These are phyloP conservation scores for Colletotrichum camelliae DNA, from an alignment of 2,329 filamentous ascomycete genomes.

Conservation along the genomic window DNA sequence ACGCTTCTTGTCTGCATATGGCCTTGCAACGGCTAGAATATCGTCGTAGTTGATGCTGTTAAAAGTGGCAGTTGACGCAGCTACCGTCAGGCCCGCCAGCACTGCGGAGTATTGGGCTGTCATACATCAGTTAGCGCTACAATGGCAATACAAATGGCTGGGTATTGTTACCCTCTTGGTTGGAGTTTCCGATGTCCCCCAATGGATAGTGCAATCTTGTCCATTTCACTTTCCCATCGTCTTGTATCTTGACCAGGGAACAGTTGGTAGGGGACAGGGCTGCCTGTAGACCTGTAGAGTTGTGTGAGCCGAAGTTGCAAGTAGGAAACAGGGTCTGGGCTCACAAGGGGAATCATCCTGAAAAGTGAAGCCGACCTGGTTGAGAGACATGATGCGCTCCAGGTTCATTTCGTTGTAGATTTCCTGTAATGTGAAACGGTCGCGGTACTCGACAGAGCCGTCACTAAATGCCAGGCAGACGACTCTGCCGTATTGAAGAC, in stretches of 20 bases:
- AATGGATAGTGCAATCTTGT: constrained; percentile 56
- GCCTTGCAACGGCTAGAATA: constrained; percentile 71
- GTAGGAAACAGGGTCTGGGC: constrained; percentile 26
- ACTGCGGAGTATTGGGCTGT: constrained; percentile 61
- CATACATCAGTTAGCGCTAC: constrained; percentile 13
- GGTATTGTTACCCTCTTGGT: constrained; percentile 50
- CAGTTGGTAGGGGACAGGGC: constrained; percentile 65
- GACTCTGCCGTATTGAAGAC: constrained; percentile 73
- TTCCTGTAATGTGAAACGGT: constrained; percentile 74
- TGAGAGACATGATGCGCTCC: constrained; percentile 70
- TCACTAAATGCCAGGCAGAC: constrained; percentile 79
- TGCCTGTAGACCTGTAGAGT: constrained; percentile 57
- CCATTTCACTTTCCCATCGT: constrained; percentile 66
- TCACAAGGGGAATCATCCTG: constrained; percentile 68
- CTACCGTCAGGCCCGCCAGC: constrained; percentile 65
- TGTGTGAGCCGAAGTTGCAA: not conserved
- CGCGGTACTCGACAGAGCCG: constrained; percentile 80
- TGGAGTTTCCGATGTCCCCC: constrained; percentile 52
- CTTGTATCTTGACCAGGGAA: constrained; percentile 62
- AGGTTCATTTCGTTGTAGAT: constrained; percentile 69
- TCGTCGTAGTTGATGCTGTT: constrained; percentile 68
- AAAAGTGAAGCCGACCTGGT: constrained; percentile 81
- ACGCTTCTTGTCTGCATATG: constrained; percentile 44
- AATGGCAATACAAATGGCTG: constrained; percentile 15
- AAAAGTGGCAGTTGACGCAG: constrained; percentile 50